phyloP scores from a whole-genome alignment of 306 rosid genomes.

The Cicer arietinum region DNA sequence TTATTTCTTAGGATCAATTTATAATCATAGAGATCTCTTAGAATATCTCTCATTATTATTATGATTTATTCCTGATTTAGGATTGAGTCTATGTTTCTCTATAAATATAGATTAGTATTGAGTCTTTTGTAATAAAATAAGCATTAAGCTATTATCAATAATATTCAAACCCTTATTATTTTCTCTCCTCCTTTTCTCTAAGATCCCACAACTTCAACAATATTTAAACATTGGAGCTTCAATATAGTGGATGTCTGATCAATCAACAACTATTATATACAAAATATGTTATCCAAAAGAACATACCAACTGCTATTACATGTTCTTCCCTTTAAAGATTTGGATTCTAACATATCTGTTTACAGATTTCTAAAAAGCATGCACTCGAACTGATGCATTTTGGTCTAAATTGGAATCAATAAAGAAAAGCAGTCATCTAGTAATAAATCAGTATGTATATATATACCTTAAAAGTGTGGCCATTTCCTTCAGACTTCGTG shows the following conservation, averaged over 20 bases:
- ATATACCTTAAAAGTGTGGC: conserved; percentile 83
- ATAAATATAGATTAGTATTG: no score
- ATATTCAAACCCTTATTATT: no score
- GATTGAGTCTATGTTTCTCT: no score
- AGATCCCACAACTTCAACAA: not conserved
- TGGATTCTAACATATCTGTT: conserved; percentile 24
- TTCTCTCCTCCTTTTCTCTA: no score
- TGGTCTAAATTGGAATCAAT: not conserved
- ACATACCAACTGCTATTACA: conserved; percentile 5
- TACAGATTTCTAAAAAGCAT: conserved; percentile 18
- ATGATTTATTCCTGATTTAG: no score
- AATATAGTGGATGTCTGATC: conserved; percentile 32
- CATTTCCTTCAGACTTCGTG: conserved; percentile 94
- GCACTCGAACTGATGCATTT: conserved; percentile 39
- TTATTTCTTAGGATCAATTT: no score
- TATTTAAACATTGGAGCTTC: conserved; percentile 29
- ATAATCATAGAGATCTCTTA: no score
- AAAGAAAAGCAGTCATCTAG: conserved; percentile 24
- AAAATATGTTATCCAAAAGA: conserved; percentile 35
- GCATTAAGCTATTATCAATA: no score
- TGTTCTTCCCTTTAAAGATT: conserved; percentile 23
- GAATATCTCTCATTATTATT: no score
- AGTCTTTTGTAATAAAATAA: no score
- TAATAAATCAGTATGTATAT: conserved; percentile 24
- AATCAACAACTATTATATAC: conserved; percentile 20